A percentile compares a stretch with the other conserved stretches of the same genome.
phyloP scores from a whole-genome alignment of 331 rosid genomes.

The Erythrophleum ivorense region DNA sequence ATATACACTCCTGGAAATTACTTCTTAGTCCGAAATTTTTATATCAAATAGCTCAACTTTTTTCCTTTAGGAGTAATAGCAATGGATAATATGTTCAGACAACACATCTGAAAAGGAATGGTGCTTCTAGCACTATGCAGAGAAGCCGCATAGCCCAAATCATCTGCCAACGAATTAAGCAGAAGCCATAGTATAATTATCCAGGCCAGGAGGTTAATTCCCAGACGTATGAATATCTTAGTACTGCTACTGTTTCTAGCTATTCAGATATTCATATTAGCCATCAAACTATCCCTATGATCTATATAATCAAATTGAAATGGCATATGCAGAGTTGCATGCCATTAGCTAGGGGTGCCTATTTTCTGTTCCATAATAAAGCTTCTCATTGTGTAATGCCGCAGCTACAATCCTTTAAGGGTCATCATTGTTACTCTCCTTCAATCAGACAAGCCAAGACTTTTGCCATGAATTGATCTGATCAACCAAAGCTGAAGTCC shows the following conservation, averaged over 20 bases:
- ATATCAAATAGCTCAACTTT: neutral
- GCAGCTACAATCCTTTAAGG: constrained; percentile 24
- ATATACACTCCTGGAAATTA: neutral
- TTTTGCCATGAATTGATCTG: constrained; percentile 28
- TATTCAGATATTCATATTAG: neutral
- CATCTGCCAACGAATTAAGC: neutral
- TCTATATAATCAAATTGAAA: neutral
- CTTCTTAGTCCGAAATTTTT: neutral
- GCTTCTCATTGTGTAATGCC: neutral
- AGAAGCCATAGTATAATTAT: neutral
- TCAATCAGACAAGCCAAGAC: constrained; percentile 23
- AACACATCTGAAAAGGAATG: neutral
- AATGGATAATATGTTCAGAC: neutral
- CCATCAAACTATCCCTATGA: neutral
- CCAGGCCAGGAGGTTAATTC: neutral
- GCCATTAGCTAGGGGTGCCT: neutral
- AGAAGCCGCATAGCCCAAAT: neutral
- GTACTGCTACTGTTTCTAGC: neutral
- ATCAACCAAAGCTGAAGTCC: constrained; percentile 22
- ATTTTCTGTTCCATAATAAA: neutral
- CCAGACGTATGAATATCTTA: neutral
- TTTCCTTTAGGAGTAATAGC: neutral
- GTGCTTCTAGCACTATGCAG: neutral
- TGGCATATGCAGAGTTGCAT: neutral
- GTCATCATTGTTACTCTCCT: constrained; percentile 14